Evolutionary conservation across 2,329 filamentous ascomycete genomes (phyloP).

Genomic region (Hypoxylon sp.): DNA sequence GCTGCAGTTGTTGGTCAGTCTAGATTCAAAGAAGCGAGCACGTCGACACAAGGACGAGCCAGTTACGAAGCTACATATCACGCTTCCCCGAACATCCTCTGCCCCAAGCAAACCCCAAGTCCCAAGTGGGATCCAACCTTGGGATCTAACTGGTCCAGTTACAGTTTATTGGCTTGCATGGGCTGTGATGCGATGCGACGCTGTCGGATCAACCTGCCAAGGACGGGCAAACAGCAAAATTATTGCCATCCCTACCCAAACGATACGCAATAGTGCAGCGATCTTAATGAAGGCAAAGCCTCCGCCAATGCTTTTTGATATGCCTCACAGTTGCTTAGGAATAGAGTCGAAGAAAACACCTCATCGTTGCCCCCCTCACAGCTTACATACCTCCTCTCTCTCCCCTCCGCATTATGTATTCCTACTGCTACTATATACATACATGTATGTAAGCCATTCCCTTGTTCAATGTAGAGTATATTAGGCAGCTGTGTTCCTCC

Average conservation of each 20-base stretch:
- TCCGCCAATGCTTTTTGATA: slow-evolving; percentile 37
- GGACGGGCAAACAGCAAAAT: slow-evolving; percentile 43
- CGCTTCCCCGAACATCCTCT: neutral
- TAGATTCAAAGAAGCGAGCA: slow-evolving; percentile 24
- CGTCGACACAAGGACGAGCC: neutral
- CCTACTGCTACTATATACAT: neutral
- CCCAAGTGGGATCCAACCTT: slow-evolving; percentile 14
- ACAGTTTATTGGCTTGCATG: slow-evolving; percentile 37
- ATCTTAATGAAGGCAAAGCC: slow-evolving; percentile 38
- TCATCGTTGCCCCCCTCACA: slow-evolving; percentile 19
- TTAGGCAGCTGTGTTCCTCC: slow-evolving; percentile 19
- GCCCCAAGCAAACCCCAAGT: slow-evolving; percentile 9
- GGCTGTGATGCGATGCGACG: slow-evolving; percentile 36
- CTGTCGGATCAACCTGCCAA: slow-evolving; percentile 53
- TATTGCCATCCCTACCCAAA: slow-evolving; percentile 34
- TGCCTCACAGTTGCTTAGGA: slow-evolving; percentile 19
- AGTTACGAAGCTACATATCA: neutral
- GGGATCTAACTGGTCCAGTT: slow-evolving; percentile 34
- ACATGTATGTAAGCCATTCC: slow-evolving; percentile 15
- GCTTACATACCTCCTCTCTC: neutral
- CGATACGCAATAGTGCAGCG: slow-evolving; percentile 42
- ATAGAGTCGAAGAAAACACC: slow-evolving; percentile 35
- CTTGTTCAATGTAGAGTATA: slow-evolving; percentile 19
- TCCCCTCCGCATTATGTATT: neutral
- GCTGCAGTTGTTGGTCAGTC: slow-evolving; percentile 30